These are phyloP conservation scores for Paraphoma chrysanthemicola DNA, from an alignment of 2,329 filamentous ascomycete species.

Conservation along the genomic window DNA sequence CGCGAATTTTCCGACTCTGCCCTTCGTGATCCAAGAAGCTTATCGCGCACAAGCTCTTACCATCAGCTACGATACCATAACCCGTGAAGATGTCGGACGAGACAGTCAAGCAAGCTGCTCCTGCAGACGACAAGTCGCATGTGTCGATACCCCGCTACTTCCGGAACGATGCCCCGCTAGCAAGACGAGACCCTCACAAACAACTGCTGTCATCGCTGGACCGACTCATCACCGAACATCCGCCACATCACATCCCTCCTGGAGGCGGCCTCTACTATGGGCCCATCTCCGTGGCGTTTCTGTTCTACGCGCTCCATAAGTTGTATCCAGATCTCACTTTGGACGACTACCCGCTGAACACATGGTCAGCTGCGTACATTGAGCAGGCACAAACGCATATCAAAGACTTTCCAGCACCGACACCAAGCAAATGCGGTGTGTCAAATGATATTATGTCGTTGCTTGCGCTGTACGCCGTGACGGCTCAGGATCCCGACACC, in stretches of 20 bases:
- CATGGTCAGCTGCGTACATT: slow-evolving; percentile 59
- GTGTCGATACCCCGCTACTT: slow-evolving; percentile 50
- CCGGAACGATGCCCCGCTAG: slow-evolving; percentile 47
- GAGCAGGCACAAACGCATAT: slow-evolving; percentile 59
- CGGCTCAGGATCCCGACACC: slow-evolving; percentile 57
- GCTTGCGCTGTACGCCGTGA: slow-evolving; percentile 58
- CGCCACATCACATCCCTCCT: slow-evolving; percentile 54
- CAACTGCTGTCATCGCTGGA: slow-evolving; percentile 59
- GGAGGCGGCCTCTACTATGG: slow-evolving; percentile 60
- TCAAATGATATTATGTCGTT: slow-evolving; percentile 59
- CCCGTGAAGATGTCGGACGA: slow-evolving; percentile 34
- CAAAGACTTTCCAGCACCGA: slow-evolving; percentile 56
- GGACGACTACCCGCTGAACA: slow-evolving; percentile 55
- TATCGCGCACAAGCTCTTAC: not conserved
- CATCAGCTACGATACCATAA: not conserved
- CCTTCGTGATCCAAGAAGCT: not conserved
- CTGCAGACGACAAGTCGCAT: slow-evolving; percentile 24
- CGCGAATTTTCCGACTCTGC: not conserved
- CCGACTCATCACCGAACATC: slow-evolving; percentile 56
- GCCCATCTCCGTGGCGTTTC: slow-evolving; percentile 57
- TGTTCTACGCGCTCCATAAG: slow-evolving; percentile 58
- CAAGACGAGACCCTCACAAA: slow-evolving; percentile 55
- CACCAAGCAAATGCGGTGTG: slow-evolving; percentile 56
- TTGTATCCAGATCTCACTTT: slow-evolving; percentile 57
- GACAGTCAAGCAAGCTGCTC: slow-evolving; percentile 16